Evolutionary conservation across 768 basidiomycete genomes (phyloP).

Genomic region (Leucosporidium yakuticum): DNA sequence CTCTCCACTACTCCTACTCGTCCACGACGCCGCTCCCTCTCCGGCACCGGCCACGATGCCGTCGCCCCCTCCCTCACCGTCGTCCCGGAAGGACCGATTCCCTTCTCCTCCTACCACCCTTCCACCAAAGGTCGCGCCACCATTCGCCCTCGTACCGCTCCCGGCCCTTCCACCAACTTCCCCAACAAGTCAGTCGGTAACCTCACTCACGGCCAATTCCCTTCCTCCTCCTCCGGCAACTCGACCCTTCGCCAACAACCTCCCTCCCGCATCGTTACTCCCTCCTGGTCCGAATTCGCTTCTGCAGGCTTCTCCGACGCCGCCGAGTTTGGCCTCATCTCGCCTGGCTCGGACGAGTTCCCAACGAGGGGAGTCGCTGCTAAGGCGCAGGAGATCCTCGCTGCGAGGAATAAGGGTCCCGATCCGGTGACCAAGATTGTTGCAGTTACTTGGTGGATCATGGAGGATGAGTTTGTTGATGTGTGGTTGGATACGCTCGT

Average conservation of each 20-base stretch:
- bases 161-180: background rate
- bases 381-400: slow-evolving; percentile 6
- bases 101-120: no score
- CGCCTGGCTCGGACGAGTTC: background rate
- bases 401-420: background rate
- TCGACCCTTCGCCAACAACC: no score
- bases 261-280: slow-evolving; percentile 1
- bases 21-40: background rate
- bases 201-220: background rate
- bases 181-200: slow-evolving; percentile 10
- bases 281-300: slow-evolving; percentile 24
- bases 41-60: background rate
- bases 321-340: slow-evolving; percentile 15
- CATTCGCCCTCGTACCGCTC: background rate
- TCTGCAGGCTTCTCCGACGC: slow-evolving; percentile 13
- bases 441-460: no score
- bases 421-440: no score
- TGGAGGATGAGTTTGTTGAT: no score
- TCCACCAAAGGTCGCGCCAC: no score
- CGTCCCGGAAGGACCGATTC: background rate
- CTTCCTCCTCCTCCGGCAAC: no score
- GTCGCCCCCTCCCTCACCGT: background rate
- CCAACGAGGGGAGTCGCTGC: background rate
- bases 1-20: background rate
- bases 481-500: no score